Percentiles rank a stretch among this genome's conserved stretches.
Evolutionary conservation across 2,329 filamentous ascomycete species (phyloP).

Genomic region (Endoconidiophora laricicola): DNA sequence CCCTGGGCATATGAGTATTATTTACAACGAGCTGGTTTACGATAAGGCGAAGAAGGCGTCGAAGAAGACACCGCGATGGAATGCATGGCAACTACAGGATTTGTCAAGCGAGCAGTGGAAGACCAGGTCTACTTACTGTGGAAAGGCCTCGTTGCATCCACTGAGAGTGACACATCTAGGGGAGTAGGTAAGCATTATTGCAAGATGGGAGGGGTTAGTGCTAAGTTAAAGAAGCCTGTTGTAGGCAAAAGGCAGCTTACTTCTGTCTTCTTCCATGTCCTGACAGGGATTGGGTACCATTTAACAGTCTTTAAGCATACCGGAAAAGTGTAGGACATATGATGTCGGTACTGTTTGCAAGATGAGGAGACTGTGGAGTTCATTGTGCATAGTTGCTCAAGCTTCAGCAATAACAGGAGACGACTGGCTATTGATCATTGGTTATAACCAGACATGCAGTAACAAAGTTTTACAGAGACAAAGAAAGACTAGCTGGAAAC

Average conservation of each 20-base stretch:
- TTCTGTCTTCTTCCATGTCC: background rate
- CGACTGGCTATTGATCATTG: background rate
- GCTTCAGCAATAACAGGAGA: background rate
- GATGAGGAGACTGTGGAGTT: background rate
- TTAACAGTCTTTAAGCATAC: background rate
- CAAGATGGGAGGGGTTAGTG: background rate
- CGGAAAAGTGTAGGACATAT: background rate
- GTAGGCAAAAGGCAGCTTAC: background rate
- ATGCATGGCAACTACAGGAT: no score
- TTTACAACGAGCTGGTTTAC: background rate
- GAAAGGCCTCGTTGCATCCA: no score
- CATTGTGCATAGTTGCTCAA: background rate
- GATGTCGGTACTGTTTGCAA: background rate
- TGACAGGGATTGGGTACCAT: background rate
- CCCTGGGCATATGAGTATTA: background rate
- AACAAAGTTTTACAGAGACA: background rate
- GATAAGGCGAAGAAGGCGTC: background rate
- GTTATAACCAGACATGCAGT: background rate
- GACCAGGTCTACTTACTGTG: no score
- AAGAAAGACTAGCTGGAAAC: no score
- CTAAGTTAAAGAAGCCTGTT: background rate
- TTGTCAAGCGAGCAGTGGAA: no score
- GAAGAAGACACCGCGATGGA: background rate
- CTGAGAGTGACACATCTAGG: no score
- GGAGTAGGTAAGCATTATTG: no score